A percentile compares a stretch with the other conserved stretches of the same genome.
Evolutionary conservation across 805 yeast genomes (phyloP).

Genomic region (Saturnispora sanitii): DNA sequence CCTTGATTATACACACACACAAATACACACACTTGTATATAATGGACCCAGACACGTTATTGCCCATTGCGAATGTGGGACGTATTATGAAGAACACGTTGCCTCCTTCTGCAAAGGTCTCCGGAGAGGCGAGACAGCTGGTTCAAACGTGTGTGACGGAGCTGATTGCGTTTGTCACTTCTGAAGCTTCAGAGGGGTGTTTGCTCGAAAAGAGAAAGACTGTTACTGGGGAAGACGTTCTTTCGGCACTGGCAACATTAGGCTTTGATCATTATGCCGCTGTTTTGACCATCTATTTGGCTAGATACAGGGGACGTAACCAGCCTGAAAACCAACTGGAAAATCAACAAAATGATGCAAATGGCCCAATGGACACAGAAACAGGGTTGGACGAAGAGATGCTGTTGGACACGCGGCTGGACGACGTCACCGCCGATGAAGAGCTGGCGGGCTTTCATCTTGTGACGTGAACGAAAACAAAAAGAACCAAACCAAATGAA

Average conservation of each 20-base stretch:
- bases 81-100: constrained; percentile 67
- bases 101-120: constrained; percentile 64
- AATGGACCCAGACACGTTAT: constrained; percentile 8
- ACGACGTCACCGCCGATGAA: constrained; percentile 1
- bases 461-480: no score
- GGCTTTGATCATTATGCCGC: constrained; percentile 67
- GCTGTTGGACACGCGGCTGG: background rate
- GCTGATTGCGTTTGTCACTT: constrained; percentile 57
- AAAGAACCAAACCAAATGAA: no score
- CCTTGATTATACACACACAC: no score
- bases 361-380: background rate
- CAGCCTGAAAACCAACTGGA: constrained; percentile 5
- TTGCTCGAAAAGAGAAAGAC: constrained; percentile 58
- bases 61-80: constrained; percentile 55
- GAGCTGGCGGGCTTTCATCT: constrained; percentile 3
- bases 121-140: constrained; percentile 72
- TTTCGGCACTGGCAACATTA: constrained; percentile 51
- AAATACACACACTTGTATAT: no score
- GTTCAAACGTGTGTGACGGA: constrained; percentile 61
- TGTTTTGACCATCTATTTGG: constrained; percentile 55
- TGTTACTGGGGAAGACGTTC: constrained; percentile 59
- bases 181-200: constrained; percentile 57
- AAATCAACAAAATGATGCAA: background rate
- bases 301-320: constrained; percentile 65
- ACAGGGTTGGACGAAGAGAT: constrained; percentile 3